These are phyloP conservation scores for Yamadazyma triangularis DNA, from an alignment of 1,139 yeast species.

Conservation along the genomic window DNA sequence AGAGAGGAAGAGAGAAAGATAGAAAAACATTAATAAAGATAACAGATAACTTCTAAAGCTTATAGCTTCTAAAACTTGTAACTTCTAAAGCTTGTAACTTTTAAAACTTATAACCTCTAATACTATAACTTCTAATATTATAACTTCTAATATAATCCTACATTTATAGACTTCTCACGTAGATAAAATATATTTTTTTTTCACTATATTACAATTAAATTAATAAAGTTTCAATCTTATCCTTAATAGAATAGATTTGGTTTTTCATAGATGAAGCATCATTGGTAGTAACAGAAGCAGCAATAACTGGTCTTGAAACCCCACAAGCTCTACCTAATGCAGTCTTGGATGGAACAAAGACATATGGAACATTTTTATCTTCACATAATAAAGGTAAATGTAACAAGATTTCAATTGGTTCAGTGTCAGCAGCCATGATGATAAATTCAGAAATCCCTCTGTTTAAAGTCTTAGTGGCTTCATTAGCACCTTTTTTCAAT, in stretches of 20 bases:
- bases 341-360: constrained; percentile 96
- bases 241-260: constrained; percentile 97
- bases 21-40: too few species aligned
- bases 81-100: too few species aligned
- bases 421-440: constrained; percentile 99
- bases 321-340: constrained; percentile 99
- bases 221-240: constrained; percentile 96
- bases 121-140: too few species aligned
- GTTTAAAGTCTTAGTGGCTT: constrained; percentile 98
- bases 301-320: constrained; percentile 98
- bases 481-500: constrained; percentile 99
- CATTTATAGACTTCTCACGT: neutral
- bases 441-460: constrained; percentile 99
- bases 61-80: too few species aligned
- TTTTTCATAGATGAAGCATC: constrained; percentile 97
- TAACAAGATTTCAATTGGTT: constrained; percentile 96
- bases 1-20: constrained; percentile 1
- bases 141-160: too few species aligned
- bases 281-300: constrained; percentile 97
- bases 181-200: constrained; percentile 3
- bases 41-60: too few species aligned
- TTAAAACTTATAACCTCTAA: too few species aligned
- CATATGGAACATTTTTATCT: constrained; percentile 99
- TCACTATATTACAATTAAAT: constrained; percentile 44
- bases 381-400: constrained; percentile 97